A percentile compares a stretch with the other conserved stretches of the same genome.
These are phyloP conservation scores for Castanea sativa DNA, from an alignment of 306 rosid species.

Conservation along the genomic window DNA sequence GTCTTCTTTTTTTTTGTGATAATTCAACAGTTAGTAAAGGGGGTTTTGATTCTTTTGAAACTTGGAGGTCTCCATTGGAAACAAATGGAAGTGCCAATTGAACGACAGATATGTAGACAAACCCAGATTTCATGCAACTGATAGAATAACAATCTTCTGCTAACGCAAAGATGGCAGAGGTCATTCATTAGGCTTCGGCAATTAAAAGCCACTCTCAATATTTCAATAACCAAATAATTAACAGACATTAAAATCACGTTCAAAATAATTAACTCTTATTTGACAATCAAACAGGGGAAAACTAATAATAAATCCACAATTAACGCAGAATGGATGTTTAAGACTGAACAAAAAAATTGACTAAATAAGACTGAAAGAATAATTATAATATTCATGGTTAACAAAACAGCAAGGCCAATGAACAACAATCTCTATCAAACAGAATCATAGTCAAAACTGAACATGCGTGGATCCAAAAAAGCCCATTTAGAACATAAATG, in stretches of 20 bases:
- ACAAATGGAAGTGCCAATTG: too few species aligned
- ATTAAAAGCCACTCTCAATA: background rate
- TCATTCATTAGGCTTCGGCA: background rate
- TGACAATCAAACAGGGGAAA: background rate
- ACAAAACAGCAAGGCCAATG: background rate
- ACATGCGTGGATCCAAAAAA: conserved; percentile 9
- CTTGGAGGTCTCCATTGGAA: too few species aligned
- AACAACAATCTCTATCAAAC: background rate
- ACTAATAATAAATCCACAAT: background rate
- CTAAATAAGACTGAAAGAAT: background rate
- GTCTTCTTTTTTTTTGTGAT: background rate
- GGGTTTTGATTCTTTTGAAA: too few species aligned
- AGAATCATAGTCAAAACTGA: conserved; percentile 7
- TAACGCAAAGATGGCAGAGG: conserved; percentile 9
- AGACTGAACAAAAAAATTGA: background rate
- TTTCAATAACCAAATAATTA: background rate
- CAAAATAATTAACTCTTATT: background rate
- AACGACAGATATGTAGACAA: background rate
- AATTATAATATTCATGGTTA: background rate
- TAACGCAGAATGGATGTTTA: background rate
- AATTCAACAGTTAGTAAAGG: too few species aligned
- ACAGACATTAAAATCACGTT: background rate
- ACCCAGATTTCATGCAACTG: background rate
- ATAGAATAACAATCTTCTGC: background rate
- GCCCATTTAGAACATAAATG: conserved; percentile 9